Evolutionary conservation across 805 yeast genomes (phyloP), one percentile per base, ranked within the genome.

Genomic region (Tetrapisispora arboricola): DNA sequence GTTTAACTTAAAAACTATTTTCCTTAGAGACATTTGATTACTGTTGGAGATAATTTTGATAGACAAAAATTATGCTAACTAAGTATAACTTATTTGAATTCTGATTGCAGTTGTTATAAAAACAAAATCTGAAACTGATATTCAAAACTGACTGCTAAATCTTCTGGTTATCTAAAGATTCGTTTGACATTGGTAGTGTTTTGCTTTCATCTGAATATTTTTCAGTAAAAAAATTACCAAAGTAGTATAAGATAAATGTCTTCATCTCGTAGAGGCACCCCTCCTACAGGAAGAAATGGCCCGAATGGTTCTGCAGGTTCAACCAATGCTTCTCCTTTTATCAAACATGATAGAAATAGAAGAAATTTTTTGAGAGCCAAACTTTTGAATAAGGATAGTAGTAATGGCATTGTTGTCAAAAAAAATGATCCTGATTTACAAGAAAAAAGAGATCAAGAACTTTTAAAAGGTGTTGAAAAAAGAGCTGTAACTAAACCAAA

Each of bases 321-420:
- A 4, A 20, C 35, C 24, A 38, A 41, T 40, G 59, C 54, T 3
- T 61, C 66, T 19, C 66, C 66, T 20, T 61, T 61, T 42, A 61
- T 61, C 44, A 61, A 58, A 47, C 54, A 61, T 37, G 66, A 61
- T 42, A 54, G 57, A 44, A 50, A 54, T 30, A 59, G 61, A 46
- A 56, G 64, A 47, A 57, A 56, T 33, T 60, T 57, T 38, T 39
- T 61, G 43, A 57, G 54, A 38, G 51, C 59, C 13, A 53, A 58
- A 44, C 48, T 46, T 37, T 43, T 48, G 32, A 33, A 24, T 28
- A 29, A 29, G 18, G 42, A 39, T 30, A 28, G 30, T 8, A 24
- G 20, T 19, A 37, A 13, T 10, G 40, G 44, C 2, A 32, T 36
- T 11, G 27, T 41, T 15, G 55, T 60, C 5, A 60, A 61, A 46